Conservation (phyloP, 164 flowering plant genomes). For the Stephania cephalantha region DNA sequence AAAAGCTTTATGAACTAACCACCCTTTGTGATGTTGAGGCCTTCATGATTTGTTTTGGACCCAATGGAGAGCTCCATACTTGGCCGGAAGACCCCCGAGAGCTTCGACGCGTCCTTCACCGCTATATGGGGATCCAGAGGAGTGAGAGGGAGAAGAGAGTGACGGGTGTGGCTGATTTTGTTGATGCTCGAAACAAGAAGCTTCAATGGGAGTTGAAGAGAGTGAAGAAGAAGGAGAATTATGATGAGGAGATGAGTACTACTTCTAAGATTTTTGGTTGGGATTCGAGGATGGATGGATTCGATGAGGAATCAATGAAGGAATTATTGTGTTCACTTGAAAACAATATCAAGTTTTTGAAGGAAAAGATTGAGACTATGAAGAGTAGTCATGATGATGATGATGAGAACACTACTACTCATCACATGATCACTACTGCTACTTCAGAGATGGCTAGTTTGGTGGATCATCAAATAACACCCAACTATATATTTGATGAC, state of each 20-base stretch:
- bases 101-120: neutral
- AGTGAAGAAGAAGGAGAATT: neutral
- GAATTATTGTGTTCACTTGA: neutral
- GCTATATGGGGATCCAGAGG: neutral
- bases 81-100: neutral
- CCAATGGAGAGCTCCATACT: neutral
- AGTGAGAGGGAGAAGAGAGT: too few relatives aligned
- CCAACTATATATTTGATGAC: neutral
- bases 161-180: too few relatives aligned
- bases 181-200: neutral
- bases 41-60: neutral
- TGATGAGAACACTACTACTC: too few relatives aligned
- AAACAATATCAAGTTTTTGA: neutral
- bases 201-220: neutral
- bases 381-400: neutral
- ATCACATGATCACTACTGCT: too few relatives aligned
- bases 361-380: neutral
- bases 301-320: neutral
- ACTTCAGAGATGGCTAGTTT: too few relatives aligned
- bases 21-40: neutral
- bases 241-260: neutral
- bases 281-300: neutral
- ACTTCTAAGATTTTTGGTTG: neutral
- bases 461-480: neutral
- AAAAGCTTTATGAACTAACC: neutral